Percentiles rank a stretch among this genome's conserved stretches.
Evolutionary conservation across 2,329 filamentous ascomycete species (phyloP).

Genomic region (Fusarium denticulatum): DNA sequence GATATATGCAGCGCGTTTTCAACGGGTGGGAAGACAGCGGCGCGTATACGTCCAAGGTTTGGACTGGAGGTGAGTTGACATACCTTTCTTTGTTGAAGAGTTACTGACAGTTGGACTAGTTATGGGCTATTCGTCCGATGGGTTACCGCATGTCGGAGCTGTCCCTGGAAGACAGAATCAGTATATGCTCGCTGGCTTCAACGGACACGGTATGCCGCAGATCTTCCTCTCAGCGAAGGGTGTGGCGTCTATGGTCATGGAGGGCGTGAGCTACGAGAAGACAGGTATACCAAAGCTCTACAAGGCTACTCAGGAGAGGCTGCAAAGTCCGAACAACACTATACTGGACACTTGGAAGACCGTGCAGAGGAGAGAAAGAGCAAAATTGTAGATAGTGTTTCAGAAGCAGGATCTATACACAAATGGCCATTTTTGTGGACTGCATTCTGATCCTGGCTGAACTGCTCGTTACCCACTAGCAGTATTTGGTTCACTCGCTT

Average conservation of each 20-base stretch:
- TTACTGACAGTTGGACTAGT: conserved; percentile 36
- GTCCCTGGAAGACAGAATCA: conserved; percentile 48
- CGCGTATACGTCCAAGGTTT: conserved; percentile 47
- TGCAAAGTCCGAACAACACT: background rate
- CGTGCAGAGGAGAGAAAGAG: background rate
- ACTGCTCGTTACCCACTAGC: background rate
- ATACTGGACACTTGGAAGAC: background rate
- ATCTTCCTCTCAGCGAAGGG: conserved; percentile 27
- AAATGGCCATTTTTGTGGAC: fast-evolving
- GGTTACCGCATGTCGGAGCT: conserved; percentile 54
- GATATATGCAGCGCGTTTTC: conserved; percentile 60
- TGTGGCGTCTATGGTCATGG: background rate
- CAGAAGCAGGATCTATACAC: background rate
- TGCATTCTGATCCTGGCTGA: fast-evolving
- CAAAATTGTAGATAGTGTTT: background rate
- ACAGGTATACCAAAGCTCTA: background rate
- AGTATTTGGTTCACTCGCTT: fast-evolving
- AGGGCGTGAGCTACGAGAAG: background rate
- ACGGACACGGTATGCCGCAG: conserved; percentile 58
- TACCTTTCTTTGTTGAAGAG: background rate
- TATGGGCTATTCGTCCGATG: conserved; percentile 56
- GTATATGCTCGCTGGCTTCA: conserved; percentile 1
- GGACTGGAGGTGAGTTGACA: conserved; percentile 39
- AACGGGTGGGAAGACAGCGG: conserved; percentile 58
- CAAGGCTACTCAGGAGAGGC: background rate